A percentile compares a stretch with the other conserved stretches of the same genome.
phyloP scores from a whole-genome alignment of 23 red algal species.

The Gracilariopsis chorda region DNA sequence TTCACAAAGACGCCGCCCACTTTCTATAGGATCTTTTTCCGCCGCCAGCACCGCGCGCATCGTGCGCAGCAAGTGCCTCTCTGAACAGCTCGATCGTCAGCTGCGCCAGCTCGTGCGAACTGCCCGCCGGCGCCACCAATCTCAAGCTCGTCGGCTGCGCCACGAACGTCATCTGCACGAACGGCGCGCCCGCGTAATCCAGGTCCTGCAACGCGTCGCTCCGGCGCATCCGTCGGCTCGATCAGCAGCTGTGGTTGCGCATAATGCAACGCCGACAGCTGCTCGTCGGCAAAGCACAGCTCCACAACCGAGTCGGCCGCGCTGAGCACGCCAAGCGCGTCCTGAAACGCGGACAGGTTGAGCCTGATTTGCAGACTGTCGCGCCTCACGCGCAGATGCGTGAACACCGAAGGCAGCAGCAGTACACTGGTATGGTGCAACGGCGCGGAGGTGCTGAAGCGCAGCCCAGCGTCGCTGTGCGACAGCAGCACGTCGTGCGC shows the following conservation, averaged over 20 bases:
- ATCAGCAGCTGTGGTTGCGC: neutral
- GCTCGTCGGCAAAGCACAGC: conserved; percentile 8
- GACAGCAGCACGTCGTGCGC: conserved; percentile 35
- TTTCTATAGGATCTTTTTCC: conserved; percentile 5
- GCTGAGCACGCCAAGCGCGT: conserved; percentile 40
- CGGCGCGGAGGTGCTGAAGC: neutral
- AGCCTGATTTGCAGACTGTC: neutral
- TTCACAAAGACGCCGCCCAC: conserved; percentile 30
- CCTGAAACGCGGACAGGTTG: conserved; percentile 31
- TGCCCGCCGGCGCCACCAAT: conserved; percentile 44
- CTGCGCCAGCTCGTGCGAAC: neutral
- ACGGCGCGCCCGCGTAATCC: conserved; percentile 44
- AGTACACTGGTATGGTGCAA: conserved; percentile 29
- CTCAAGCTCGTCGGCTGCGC: conserved; percentile 1
- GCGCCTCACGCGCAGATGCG: neutral
- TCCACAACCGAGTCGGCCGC: neutral
- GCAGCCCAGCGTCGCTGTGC: neutral
- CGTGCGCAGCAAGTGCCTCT: neutral
- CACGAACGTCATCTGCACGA: conserved; percentile 23
- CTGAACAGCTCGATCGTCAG: neutral
- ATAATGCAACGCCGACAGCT: neutral
- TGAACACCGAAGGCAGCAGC: conserved; percentile 29
- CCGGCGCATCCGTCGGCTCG: neutral
- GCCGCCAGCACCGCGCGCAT: neutral
- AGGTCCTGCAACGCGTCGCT: conserved; percentile 45